Evolutionary conservation across 208 protist genomes (phyloP), one percentile per base, ranked within the genome.

Genomic region (Trypanosoma lewisi): DNA sequence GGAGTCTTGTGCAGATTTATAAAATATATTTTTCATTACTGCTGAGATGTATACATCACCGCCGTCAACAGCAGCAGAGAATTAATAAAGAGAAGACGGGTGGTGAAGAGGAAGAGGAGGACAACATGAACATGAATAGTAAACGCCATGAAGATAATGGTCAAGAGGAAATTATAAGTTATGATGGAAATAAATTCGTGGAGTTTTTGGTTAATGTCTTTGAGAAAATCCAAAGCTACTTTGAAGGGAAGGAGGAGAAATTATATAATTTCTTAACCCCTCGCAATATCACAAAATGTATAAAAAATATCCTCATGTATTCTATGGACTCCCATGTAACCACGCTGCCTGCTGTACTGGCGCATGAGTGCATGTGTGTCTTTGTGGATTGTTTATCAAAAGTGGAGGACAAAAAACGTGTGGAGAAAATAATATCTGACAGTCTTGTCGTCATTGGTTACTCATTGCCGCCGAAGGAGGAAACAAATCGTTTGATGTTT

Each of bases 181-280:
- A n/a, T 28, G 71, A 74, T 25, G 83, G 88, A 14, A 62, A 70
- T 21, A 82, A 87, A 56, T 85, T 99, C 14, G 90, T 97, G 1
- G 61, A 87, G 50, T 94, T 95, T 67, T 91, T 98, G 73, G 75
- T 98, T 27, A 83, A 85, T 44, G 82, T 99, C 25, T 99, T 97
- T 80, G 89, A 98, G 21, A 85, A 85, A 47, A 83, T 99, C 33
- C 69, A 83, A 17, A 54, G 65, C 27, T 75, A 82, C 48, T 99
- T 98, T 71, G 93, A 95, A 36, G 83, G 91, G 12, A 97, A 98
- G 64, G 92, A 95, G 39, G 92, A 95, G 39, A 85, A 97, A 61
- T 80, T 87, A 17, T 97, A 99, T 70, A 99, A 98, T 75, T 60
- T 96, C 50, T 98, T 98, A 77, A 98, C 93, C 57, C 98, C 97